Evolutionary conservation across 257 asterid species (phyloP).

Genomic region (Lantana camara): DNA sequence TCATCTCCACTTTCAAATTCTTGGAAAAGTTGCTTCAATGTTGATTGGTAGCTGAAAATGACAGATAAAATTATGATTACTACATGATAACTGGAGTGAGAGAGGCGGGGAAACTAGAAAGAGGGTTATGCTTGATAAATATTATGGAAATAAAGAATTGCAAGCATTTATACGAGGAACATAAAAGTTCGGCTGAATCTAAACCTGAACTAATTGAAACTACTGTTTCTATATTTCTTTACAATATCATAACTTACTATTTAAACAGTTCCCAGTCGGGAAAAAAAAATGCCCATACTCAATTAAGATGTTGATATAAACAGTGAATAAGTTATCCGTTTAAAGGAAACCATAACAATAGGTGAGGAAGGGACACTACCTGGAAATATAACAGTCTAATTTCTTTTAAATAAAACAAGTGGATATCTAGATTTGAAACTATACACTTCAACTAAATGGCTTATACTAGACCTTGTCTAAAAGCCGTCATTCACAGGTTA

Average conservation of each 20-base stretch:
- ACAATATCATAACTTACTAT: not conserved
- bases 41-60: conserved; percentile 83
- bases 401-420: not conserved
- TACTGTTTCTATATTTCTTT: not conserved
- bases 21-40: conserved; percentile 90
- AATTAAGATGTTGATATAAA: not conserved
- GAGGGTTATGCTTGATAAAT: too few species aligned
- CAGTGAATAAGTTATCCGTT: not conserved
- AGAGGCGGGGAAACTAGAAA: too few species aligned
- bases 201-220: not conserved
- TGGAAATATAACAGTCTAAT: not conserved
- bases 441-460: conserved; percentile 1
- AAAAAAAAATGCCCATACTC: not conserved
- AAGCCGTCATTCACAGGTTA: not conserved
- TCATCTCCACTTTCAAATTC: conserved; percentile 76
- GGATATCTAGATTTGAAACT: not conserved
- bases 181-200: not conserved
- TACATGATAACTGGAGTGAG: not conserved
- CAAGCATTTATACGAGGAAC: too few species aligned
- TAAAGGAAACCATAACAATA: not conserved
- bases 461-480: not conserved
- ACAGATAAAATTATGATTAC: not conserved
- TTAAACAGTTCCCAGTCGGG: not conserved
- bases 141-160: too few species aligned
- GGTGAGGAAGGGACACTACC: not conserved